Base-by-base conservation (phyloP, 176 grass and related monocot genomes). In the Poa annua region DNA sequence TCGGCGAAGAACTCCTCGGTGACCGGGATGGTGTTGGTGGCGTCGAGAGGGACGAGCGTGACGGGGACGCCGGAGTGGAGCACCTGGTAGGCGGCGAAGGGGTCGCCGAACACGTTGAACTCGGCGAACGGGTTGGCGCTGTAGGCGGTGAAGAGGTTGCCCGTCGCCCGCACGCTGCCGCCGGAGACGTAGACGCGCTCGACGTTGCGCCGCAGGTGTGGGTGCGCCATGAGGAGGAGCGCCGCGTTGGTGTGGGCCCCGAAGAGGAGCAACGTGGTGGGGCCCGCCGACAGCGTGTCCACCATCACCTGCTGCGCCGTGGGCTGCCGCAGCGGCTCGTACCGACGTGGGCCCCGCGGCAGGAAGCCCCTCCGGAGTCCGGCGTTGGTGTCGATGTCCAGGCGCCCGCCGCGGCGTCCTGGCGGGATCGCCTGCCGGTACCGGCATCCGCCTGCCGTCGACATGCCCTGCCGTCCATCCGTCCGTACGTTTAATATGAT, bases 21-120 rank as follows among this genome's bases (percentile, higher is more conserved):
- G 38, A 91, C 67, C 1, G 95, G 88, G 56, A 97, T 90, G 0
- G 90, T 94, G 83, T 98, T 93, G 20, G 93, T 95, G 17, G 92
- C 91, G 66, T 98, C 96, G 44, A 98, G 93, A 10, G 96, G 96
- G 26, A 98, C 57, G 2, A 98, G 53, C 8, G 91, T 96, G 25
- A 98, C 36, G 3, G 96, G 93, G 66, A 98, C 91, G 60, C 96
- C 96, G 0, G 91, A 90, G 87, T 93, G 96, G 47, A 98, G 70
- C n/a, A 94, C 89, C 90, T 88, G 81, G 79, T 94, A 86, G 11
- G 95, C 89, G 25, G 94, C 86, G 55, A 97, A 97, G 39, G 92
- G 94, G 74, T 97, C 94, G 20, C 61, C 53, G 62, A 97, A 97
- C 5, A 97, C 54, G 80, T 97, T 97, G 92, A 89, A 97, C 77